Percentiles rank a stretch among this genome's conserved stretches.
phyloP scores from a whole-genome alignment of 2,329 filamentous ascomycete species.

The Alternaria gansuensis region DNA sequence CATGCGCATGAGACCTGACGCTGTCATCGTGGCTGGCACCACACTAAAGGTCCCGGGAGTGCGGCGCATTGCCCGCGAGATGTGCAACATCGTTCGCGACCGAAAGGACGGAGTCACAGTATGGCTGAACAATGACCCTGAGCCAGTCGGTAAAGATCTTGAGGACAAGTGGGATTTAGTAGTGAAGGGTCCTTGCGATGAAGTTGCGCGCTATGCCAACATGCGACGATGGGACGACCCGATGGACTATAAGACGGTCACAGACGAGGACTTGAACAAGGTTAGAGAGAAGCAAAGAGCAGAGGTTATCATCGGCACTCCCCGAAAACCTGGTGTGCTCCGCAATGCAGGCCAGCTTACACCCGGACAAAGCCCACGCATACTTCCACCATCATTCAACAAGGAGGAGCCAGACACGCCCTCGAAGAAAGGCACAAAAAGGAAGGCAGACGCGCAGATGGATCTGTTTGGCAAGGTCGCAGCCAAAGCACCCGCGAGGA shows the following conservation, averaged over 20 bases:
- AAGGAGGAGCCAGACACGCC: slow-evolving; percentile 43
- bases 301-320: slow-evolving; percentile 47
- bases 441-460: slow-evolving; percentile 40
- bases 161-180: slow-evolving; percentile 94
- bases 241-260: slow-evolving; percentile 46
- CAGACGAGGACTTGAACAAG: slow-evolving; percentile 47
- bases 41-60: slow-evolving; percentile 96
- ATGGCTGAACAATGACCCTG: slow-evolving; percentile 92
- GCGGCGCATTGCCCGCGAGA: slow-evolving; percentile 84
- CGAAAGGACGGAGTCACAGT: slow-evolving; percentile 85
- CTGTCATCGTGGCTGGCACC: slow-evolving; percentile 92
- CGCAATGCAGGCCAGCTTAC: slow-evolving; percentile 48
- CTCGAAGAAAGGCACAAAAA: slow-evolving; percentile 46
- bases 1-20: slow-evolving; percentile 84
- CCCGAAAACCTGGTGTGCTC: slow-evolving; percentile 41
- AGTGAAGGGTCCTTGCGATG: slow-evolving; percentile 85
- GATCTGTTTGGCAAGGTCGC: slow-evolving; percentile 34
- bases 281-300: slow-evolving; percentile 44
- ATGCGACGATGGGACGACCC: slow-evolving; percentile 67
- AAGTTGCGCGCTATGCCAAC: slow-evolving; percentile 78
- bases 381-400: slow-evolving; percentile 34
- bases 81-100: slow-evolving; percentile 86
- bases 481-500: slow-evolving; percentile 38
- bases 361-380: slow-evolving; percentile 49
- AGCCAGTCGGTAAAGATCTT: slow-evolving; percentile 82